Conservation (phyloP, 305 asterid genomes). For the Coffea humblotiana region DNA sequence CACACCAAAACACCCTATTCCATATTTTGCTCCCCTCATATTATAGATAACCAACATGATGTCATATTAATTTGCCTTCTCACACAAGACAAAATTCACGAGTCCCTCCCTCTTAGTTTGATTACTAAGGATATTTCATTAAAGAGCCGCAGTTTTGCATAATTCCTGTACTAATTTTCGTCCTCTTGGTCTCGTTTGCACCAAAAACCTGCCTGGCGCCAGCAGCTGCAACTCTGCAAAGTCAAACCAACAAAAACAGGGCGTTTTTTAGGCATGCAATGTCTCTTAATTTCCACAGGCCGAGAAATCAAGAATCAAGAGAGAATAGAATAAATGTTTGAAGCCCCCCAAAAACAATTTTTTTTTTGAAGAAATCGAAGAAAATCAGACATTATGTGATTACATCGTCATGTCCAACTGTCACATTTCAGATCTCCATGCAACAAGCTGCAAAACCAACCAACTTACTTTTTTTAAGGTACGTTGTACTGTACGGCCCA, state of each 20-base stretch:
- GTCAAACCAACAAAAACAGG: constrained; percentile 16
- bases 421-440: constrained; percentile 38
- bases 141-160: not conserved
- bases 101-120: not conserved
- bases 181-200: not conserved
- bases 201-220: not conserved
- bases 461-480: not conserved
- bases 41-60: not conserved
- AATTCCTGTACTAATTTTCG: not conserved
- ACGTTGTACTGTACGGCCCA: constrained; percentile 29
- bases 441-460: not conserved
- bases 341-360: too few species aligned
- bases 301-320: not conserved
- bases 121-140: not conserved
- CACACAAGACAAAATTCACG: too few species aligned
- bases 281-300: not conserved
- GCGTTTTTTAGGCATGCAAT: not conserved
- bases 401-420: constrained; percentile 38
- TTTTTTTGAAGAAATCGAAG: not conserved
- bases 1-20: not conserved
- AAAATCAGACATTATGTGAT: constrained; percentile 25
- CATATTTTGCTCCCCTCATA: not conserved
- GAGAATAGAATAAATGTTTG: not conserved
- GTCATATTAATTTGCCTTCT: not conserved
- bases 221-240: constrained; percentile 7